These are phyloP conservation scores for Fusarium sp. DNA, from an alignment of 2,329 filamentous ascomycete genomes.

Conservation along the genomic window DNA sequence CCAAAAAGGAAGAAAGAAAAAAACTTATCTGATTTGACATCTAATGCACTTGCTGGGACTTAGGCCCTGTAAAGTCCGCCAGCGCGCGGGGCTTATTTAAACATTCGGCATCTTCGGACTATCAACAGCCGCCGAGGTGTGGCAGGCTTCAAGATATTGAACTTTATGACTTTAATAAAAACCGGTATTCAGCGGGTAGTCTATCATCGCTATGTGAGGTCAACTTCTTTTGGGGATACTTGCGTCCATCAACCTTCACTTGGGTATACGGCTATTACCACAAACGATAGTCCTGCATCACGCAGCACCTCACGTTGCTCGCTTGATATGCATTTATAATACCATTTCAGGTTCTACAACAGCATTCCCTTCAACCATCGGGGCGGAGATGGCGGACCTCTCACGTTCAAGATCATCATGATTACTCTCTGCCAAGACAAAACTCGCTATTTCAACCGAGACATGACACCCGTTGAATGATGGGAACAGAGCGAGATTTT, in stretches of 20 bases:
- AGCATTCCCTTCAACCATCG: conserved; percentile 2
- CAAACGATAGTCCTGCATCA: neutral
- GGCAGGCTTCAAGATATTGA: conserved; percentile 17
- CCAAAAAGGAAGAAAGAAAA: no score
- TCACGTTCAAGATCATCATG: conserved; percentile 27
- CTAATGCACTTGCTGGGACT: conserved; percentile 34
- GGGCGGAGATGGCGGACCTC: conserved; percentile 4
- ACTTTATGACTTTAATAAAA: neutral
- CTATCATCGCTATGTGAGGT: neutral
- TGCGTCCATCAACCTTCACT: neutral
- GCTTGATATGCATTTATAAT: conserved; percentile 19
- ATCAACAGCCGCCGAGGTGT: conserved; percentile 33
- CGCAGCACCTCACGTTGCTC: conserved; percentile 7
- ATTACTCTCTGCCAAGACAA: conserved; percentile 32
- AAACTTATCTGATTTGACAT: neutral
- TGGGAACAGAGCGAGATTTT: neutral
- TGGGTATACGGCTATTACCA: no score
- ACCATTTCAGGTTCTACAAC: conserved; percentile 13
- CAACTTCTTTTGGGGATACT: neutral
- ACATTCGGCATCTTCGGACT: conserved; percentile 37
- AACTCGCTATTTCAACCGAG: conserved; percentile 11
- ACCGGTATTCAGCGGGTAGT: neutral
- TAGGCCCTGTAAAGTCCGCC: conserved; percentile 42
- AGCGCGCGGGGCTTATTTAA: conserved; percentile 23
- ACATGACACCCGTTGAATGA: neutral